Base-by-base conservation (phyloP, 1,284 basidiomycete species). In the Phylloporus gajari region DNA sequence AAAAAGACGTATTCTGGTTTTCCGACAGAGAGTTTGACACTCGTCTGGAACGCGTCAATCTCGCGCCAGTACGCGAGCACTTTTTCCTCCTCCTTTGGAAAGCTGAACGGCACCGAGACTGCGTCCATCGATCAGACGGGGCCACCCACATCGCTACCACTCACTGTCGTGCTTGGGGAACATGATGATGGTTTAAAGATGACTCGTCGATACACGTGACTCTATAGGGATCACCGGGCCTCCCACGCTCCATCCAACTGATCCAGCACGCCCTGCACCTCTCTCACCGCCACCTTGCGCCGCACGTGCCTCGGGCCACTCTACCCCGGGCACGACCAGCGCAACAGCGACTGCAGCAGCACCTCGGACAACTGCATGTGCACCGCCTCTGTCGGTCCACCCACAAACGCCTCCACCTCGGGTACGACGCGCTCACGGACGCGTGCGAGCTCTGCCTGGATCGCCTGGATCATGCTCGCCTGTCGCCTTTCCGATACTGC, bases 31-130 rank as follows among this genome's bases (percentile, higher is more conserved):
- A 98, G 91, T 86, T 96, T 96, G 77, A 98, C 86, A 78, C 94
- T 96, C 9, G 97, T 98, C 83, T 94, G 91, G 86, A 99, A 99
- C 69, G 98, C 98, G 87, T 99, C 96, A 82, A 99, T 99, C 81
- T 97, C 96, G 75, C 91, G 89, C 98, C 98, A 99, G 85, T 93
- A 99, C 71, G 89, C 87, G 76, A 99, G 88, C 72, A 99, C 95
- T 79, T 96, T 96, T 82, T 95, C 93, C 84, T 99, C 97, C 83
- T 98, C 95, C 82, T 92, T 92, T 23, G 97, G 89, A 83, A 98
- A 98, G 85, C 93, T 92, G 85, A 98, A 97, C 44, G 89, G 87
- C 38, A 90, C 86, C 69, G 92, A 89, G 76, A 95, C 92, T 95
- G 69, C 19, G 35, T 5, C 58, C 64, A 70, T 75, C 61, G 38